These are phyloP conservation scores for Colletotrichum sp. DNA, from an alignment of 2,329 filamentous ascomycete genomes.

Conservation along the genomic window DNA sequence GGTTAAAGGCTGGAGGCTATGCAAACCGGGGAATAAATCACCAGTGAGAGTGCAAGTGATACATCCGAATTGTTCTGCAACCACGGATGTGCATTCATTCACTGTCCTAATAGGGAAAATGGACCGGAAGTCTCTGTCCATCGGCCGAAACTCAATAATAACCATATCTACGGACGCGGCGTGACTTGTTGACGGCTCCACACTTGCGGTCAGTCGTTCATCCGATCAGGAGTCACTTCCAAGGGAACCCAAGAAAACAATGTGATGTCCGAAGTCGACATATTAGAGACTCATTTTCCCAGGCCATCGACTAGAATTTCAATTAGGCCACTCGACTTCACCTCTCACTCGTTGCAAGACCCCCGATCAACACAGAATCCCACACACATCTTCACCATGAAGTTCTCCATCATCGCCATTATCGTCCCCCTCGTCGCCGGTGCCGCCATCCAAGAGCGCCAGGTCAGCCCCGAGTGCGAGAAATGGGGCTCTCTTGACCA, in stretches of 20 bases:
- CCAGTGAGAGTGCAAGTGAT: not conserved
- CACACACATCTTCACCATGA: not conserved
- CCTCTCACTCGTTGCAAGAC: not conserved
- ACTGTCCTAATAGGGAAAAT: not conserved
- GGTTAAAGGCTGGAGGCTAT: not conserved
- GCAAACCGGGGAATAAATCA: rapidly evolving
- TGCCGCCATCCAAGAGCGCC: not conserved
- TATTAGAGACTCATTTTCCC: not conserved
- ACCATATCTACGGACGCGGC: not conserved
- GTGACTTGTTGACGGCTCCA: not conserved
- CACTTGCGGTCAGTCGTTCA: not conserved
- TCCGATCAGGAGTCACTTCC: not conserved
- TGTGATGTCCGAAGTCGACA: not conserved
- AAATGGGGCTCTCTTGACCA: not conserved
- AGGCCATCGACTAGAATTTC: not conserved
- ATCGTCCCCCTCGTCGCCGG: not conserved
- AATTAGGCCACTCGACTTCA: no score
- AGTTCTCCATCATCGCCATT: not conserved
- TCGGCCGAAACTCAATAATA: not conserved
- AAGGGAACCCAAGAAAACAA: not conserved
- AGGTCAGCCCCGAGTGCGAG: not conserved
- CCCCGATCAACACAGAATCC: no score
- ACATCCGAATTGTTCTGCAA: not conserved
- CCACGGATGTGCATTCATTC: not conserved
- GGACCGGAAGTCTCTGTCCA: not conserved